phyloP scores from a whole-genome alignment of 2,329 filamentous ascomycete species.

The Fusarium annulatum region DNA sequence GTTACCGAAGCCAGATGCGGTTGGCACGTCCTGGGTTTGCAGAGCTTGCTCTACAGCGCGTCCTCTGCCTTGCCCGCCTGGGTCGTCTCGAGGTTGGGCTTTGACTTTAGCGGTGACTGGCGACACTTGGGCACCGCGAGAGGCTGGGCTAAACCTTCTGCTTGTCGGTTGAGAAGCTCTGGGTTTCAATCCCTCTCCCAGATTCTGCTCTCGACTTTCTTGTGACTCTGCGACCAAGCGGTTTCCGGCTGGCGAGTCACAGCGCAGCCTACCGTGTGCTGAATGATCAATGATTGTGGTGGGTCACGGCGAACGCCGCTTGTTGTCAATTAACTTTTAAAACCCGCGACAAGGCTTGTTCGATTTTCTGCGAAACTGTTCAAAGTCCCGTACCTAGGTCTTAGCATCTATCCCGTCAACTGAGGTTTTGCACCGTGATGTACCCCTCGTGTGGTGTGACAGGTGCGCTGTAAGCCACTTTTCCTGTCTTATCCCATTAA shows the following conservation, averaged over 20 bases:
- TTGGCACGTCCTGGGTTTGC: slow-evolving; percentile 34
- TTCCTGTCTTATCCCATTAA: slow-evolving; percentile 41
- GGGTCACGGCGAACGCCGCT: slow-evolving; percentile 19
- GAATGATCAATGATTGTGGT: slow-evolving; percentile 34
- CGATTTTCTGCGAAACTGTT: slow-evolving; percentile 1
- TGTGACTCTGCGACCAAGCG: slow-evolving; percentile 33
- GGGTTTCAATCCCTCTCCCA: not conserved
- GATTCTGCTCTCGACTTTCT: slow-evolving; percentile 8
- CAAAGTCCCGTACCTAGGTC: slow-evolving; percentile 8
- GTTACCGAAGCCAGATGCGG: slow-evolving; percentile 37
- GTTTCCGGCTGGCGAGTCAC: slow-evolving; percentile 40
- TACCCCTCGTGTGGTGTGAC: slow-evolving; percentile 40
- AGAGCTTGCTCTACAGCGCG: slow-evolving; percentile 22
- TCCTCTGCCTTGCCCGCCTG: slow-evolving; percentile 27
- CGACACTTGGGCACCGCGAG: slow-evolving; percentile 36
- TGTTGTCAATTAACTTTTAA: slow-evolving; percentile 21
- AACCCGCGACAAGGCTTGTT: not conserved
- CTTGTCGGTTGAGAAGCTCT: slow-evolving; percentile 5
- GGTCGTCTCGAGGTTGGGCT: slow-evolving; percentile 31
- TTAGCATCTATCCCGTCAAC: slow-evolving; percentile 19
- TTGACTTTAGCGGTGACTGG: slow-evolving; percentile 40
- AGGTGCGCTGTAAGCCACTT: slow-evolving; percentile 34
- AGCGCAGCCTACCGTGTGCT: slow-evolving; percentile 24
- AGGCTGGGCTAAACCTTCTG: slow-evolving; percentile 19
- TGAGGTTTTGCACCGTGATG: slow-evolving; percentile 22